Conservation (phyloP, 1,284 basidiomycete species). For the Exobasidium cylindrosporum region DNA sequence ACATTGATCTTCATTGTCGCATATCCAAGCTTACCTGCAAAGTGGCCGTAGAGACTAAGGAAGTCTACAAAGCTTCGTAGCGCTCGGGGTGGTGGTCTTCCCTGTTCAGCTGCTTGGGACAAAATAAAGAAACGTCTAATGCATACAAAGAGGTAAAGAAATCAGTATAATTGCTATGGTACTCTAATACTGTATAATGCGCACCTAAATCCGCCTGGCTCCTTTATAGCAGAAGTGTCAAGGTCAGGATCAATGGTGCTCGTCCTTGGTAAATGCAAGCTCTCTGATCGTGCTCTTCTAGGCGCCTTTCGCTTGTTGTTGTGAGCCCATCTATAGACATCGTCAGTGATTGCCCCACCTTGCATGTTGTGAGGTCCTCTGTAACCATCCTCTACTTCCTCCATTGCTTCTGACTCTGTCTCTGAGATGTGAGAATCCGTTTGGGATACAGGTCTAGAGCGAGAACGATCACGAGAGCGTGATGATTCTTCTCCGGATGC, state of each 20-base stretch:
- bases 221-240: constrained; percentile 42
- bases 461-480: constrained; percentile 1
- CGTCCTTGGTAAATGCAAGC: constrained; percentile 47
- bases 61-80: constrained; percentile 54
- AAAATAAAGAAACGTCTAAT: constrained; percentile 39
- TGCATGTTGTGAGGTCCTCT: constrained; percentile 47
- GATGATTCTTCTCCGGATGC: neutral
- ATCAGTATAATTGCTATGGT: no score
- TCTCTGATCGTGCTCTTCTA: constrained; percentile 40
- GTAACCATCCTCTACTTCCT: constrained; percentile 25
- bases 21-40: no score
- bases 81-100: constrained; percentile 43
- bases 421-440: constrained; percentile 7
- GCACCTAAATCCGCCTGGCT: constrained; percentile 47
- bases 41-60: constrained; percentile 51
- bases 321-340: constrained; percentile 53
- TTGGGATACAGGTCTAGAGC: neutral
- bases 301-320: constrained; percentile 37
- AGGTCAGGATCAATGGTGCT: constrained; percentile 44
- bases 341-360: constrained; percentile 52
- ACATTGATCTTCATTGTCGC: no score
- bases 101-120: constrained; percentile 43
- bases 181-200: no score
- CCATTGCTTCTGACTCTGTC: constrained; percentile 16
- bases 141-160: no score